Percentiles rank a stretch among this genome's conserved stretches.
These are phyloP conservation scores for Decorospora gaudefroyi DNA, from an alignment of 2,329 filamentous ascomycete genomes.

Conservation along the genomic window DNA sequence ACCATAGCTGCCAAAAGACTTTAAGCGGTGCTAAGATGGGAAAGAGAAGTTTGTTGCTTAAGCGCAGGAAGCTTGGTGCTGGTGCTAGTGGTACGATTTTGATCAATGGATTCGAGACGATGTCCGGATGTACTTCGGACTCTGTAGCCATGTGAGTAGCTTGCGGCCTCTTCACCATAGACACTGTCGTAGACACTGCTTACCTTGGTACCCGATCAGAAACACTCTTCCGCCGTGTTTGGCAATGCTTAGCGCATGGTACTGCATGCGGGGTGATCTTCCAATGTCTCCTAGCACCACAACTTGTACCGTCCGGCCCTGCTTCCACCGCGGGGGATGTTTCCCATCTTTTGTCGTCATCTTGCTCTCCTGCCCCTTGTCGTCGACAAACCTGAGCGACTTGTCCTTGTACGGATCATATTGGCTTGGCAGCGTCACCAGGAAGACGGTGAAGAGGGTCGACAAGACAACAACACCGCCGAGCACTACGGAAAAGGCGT, in stretches of 20 bases:
- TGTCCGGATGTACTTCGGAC: conserved; percentile 77
- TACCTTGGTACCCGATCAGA: conserved; percentile 85
- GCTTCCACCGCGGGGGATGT: conserved; percentile 29
- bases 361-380: conserved; percentile 31
- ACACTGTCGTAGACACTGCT: not conserved
- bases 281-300: conserved; percentile 95
- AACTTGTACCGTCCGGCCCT: conserved; percentile 69
- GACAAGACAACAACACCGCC: conserved; percentile 50
- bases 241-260: conserved; percentile 91
- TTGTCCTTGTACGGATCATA: conserved; percentile 52
- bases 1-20: conserved; percentile 78
- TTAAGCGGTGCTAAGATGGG: conserved; percentile 79
- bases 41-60: conserved; percentile 74
- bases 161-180: not conserved
- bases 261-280: conserved; percentile 96
- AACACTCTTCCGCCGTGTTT: conserved; percentile 79
- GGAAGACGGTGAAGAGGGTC: conserved; percentile 55
- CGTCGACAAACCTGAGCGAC: conserved; percentile 27
- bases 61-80: conserved; percentile 68
- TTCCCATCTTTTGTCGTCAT: conserved; percentile 29
- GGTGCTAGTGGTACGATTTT: conserved; percentile 70
- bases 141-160: conserved; percentile 55
- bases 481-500: conserved; percentile 47
- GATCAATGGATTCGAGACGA: conserved; percentile 70
- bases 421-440: conserved; percentile 59